These are phyloP conservation scores for Podaxis mareebaensis DNA, from an alignment of 768 basidiomycete species.

Conservation along the genomic window DNA sequence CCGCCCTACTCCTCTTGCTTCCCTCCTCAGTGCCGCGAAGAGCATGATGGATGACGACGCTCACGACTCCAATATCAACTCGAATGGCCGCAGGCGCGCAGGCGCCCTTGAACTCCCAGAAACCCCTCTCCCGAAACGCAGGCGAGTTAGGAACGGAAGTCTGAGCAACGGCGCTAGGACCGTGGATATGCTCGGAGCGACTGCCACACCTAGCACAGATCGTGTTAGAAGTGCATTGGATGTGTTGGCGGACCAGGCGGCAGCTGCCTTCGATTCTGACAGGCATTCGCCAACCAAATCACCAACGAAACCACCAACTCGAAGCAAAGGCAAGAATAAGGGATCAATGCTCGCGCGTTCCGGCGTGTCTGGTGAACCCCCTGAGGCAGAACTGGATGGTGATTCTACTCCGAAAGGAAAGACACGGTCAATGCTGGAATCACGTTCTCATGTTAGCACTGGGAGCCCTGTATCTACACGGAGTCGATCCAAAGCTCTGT, in stretches of 20 bases:
- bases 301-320: slow-evolving; percentile 3
- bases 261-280: slow-evolving; percentile 45
- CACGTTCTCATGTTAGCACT: neutral
- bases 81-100: slow-evolving; percentile 20
- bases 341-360: neutral
- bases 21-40: slow-evolving; percentile 59
- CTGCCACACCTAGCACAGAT: slow-evolving; percentile 11
- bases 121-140: slow-evolving; percentile 35
- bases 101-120: slow-evolving; percentile 32
- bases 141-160: slow-evolving; percentile 26
- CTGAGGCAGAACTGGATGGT: neutral
- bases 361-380: neutral
- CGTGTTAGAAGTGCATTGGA: slow-evolving; percentile 59
- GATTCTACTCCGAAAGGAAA: slow-evolving; percentile 9
- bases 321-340: slow-evolving; percentile 13
- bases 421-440: neutral
- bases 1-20: slow-evolving; percentile 50
- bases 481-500: slow-evolving; percentile 9
- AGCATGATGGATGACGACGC: slow-evolving; percentile 48
- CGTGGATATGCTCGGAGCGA: slow-evolving; percentile 9
- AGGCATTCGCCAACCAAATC: slow-evolving; percentile 21
- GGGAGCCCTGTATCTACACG: slow-evolving; percentile 13
- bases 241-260: slow-evolving; percentile 75
- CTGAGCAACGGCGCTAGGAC: slow-evolving; percentile 7
- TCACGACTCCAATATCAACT: slow-evolving; percentile 21